Evolutionary conservation across 129 eudicot species (phyloP).

Genomic region (Escallonia herrerae): DNA sequence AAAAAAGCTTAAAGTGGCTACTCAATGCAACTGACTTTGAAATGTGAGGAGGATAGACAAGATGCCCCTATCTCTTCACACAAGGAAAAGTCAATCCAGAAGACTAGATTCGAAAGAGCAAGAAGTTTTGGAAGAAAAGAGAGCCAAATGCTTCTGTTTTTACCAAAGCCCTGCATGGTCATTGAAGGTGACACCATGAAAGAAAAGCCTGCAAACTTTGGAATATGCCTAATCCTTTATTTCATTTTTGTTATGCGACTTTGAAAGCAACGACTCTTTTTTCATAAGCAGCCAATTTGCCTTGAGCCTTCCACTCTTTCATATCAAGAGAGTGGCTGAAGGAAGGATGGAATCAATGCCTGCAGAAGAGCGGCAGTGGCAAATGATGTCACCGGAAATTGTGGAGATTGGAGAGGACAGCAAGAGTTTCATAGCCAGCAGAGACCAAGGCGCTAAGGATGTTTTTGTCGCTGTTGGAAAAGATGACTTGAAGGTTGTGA

Average conservation of each 20-base stretch:
- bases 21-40: too few species aligned
- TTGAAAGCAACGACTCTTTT: slow-evolving; percentile 55
- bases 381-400: slow-evolving; percentile 60
- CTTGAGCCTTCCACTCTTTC: slow-evolving; percentile 19
- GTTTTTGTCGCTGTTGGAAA: slow-evolving; percentile 87
- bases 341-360: slow-evolving; percentile 11
- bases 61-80: slow-evolving; percentile 9
- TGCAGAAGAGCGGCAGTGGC: slow-evolving; percentile 22
- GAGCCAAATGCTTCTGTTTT: slow-evolving; percentile 6
- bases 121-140: background rate
- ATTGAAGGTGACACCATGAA: slow-evolving; percentile 13
- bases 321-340: slow-evolving; percentile 23
- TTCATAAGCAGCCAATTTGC: slow-evolving; percentile 24
- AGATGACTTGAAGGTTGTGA: slow-evolving; percentile 62
- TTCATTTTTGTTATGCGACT: slow-evolving; percentile 4
- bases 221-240: slow-evolving; percentile 17
- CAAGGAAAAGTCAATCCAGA: slow-evolving; percentile 12
- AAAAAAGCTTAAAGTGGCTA: too few species aligned
- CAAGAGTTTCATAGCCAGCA: slow-evolving; percentile 20
- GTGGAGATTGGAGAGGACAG: slow-evolving; percentile 59
- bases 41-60: slow-evolving; percentile 8
- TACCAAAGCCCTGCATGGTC: slow-evolving; percentile 5
- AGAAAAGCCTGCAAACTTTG: slow-evolving; percentile 18
- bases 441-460: slow-evolving; percentile 26
- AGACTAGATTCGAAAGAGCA: background rate